Percentiles rank a stretch among this genome's conserved stretches.
Evolutionary conservation across 1,139 yeast species (phyloP).

Genomic region (Suhomyces bolitotheri): DNA sequence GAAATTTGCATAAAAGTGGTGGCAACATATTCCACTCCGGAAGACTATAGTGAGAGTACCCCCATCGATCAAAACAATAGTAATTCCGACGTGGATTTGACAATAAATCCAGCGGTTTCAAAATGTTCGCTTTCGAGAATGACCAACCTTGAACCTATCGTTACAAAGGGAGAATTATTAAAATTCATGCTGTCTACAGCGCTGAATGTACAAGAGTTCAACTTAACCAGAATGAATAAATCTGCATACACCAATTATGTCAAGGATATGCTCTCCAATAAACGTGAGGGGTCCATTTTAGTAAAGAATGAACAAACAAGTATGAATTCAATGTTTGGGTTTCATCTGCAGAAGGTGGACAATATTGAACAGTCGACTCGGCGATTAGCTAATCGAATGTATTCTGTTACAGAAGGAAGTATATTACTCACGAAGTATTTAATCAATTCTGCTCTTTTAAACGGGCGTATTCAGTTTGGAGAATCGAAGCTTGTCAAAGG

Average conservation of each 20-base stretch:
- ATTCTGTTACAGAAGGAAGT: constrained; percentile 18
- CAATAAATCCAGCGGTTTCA: background rate
- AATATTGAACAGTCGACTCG: constrained; percentile 7
- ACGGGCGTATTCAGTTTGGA: constrained; percentile 13
- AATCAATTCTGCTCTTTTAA: constrained; percentile 10
- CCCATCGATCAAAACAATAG: background rate
- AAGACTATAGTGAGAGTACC: background rate
- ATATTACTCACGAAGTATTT: constrained; percentile 18
- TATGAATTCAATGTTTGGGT: constrained; percentile 11
- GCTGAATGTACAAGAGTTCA: constrained; percentile 8
- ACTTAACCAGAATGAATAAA: constrained; percentile 11
- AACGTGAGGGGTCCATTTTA: constrained; percentile 4
- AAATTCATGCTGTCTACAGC: constrained; percentile 9
- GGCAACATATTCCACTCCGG: constrained; percentile 15
- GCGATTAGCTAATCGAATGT: constrained; percentile 8
- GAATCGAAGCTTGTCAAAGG: constrained; percentile 9
- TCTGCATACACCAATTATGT: constrained; percentile 16
- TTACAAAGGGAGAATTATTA: constrained; percentile 7
- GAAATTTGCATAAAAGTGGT: constrained; percentile 21
- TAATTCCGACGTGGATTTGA: background rate
- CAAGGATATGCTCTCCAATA: constrained; percentile 7
- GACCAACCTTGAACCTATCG: constrained; percentile 4
- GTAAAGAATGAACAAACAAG: constrained; percentile 8
- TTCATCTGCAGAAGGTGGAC: background rate
- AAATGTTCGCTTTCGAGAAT: constrained; percentile 1